phyloP scores from a whole-genome alignment of 495 filamentous ascomycete genomes.

The Beverwykella pulmonaria region DNA sequence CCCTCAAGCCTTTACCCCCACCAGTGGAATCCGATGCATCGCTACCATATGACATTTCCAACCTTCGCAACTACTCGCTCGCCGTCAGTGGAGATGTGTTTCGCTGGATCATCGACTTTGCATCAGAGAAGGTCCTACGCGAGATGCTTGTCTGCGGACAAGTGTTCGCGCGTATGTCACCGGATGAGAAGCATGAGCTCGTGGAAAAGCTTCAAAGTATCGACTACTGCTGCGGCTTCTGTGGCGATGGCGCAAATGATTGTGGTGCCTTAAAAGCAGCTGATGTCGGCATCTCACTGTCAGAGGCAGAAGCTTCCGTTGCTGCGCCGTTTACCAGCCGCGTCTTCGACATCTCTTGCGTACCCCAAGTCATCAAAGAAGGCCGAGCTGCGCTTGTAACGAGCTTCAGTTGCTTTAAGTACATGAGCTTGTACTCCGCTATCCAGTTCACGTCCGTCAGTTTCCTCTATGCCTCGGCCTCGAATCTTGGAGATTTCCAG shows the following conservation, averaged over 20 bases:
- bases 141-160: slow-evolving; percentile 89
- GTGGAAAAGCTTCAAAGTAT: slow-evolving; percentile 97
- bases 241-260: slow-evolving; percentile 97
- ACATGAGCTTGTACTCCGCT: slow-evolving; percentile 97
- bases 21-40: slow-evolving; percentile 74
- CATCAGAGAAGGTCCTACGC: slow-evolving; percentile 68
- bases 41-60: slow-evolving; percentile 77
- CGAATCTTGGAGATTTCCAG: slow-evolving; percentile 97
- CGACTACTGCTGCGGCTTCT: slow-evolving; percentile 95
- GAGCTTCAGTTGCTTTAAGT: slow-evolving; percentile 99
- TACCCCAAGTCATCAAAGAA: slow-evolving; percentile 90
- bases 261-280: slow-evolving; percentile 97
- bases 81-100: slow-evolving; percentile 94
- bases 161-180: slow-evolving; percentile 98
- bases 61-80: slow-evolving; percentile 78
- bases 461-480: slow-evolving; percentile 93
- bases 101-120: slow-evolving; percentile 92
- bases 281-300: slow-evolving; percentile 97
- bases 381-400: slow-evolving; percentile 93
- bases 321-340: slow-evolving; percentile 96
- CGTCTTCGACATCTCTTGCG: slow-evolving; percentile 94
- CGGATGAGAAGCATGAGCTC: slow-evolving; percentile 97
- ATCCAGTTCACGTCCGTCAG: slow-evolving; percentile 99
- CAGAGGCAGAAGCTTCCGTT: slow-evolving; percentile 96
- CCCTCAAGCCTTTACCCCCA: slow-evolving; percentile 74